Conservation (phyloP, 352 stramenopile species). For the Pythium periplocum region DNA sequence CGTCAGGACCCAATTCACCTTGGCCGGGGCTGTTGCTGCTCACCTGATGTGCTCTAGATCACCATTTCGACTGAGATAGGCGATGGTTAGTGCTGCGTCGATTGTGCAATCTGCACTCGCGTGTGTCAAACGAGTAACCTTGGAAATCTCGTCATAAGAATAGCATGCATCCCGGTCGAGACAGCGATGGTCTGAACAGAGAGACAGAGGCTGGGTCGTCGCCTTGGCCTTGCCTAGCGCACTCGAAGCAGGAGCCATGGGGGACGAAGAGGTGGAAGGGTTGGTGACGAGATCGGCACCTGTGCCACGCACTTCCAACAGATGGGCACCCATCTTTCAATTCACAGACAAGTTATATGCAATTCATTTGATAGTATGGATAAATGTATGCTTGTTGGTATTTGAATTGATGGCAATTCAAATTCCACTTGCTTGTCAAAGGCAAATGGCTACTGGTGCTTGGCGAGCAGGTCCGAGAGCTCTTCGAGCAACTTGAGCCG, state of each 20-base stretch:
- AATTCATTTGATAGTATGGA: too few species aligned
- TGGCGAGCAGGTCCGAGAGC: background rate
- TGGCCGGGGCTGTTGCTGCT: too few species aligned
- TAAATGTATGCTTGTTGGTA: too few species aligned
- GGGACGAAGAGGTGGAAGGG: too few species aligned
- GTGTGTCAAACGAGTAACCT: slow-evolving; percentile 31
- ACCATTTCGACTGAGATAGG: slow-evolving; percentile 29
- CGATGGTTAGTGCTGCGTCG: slow-evolving; percentile 30
- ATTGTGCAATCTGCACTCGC: slow-evolving; percentile 27
- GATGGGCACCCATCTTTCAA: too few species aligned
- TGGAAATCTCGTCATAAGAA: slow-evolving; percentile 38
- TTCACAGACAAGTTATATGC: too few species aligned
- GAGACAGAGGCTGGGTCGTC: too few species aligned
- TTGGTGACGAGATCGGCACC: too few species aligned
- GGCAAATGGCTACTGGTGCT: background rate
- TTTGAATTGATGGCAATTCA: background rate
- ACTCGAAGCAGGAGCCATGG: too few species aligned
- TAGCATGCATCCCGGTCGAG: slow-evolving; percentile 62
- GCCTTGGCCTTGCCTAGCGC: too few species aligned
- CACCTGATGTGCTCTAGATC: slow-evolving; percentile 35
- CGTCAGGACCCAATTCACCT: too few species aligned
- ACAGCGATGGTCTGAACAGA: slow-evolving; percentile 31
- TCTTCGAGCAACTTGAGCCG: slow-evolving; percentile 6
- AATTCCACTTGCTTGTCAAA: background rate
- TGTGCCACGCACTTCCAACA: too few species aligned